Percentiles rank a stretch among this genome's conserved stretches.
Conservation (phyloP, 345 rosid species). For the Eucalyptus tenuipes region DNA sequence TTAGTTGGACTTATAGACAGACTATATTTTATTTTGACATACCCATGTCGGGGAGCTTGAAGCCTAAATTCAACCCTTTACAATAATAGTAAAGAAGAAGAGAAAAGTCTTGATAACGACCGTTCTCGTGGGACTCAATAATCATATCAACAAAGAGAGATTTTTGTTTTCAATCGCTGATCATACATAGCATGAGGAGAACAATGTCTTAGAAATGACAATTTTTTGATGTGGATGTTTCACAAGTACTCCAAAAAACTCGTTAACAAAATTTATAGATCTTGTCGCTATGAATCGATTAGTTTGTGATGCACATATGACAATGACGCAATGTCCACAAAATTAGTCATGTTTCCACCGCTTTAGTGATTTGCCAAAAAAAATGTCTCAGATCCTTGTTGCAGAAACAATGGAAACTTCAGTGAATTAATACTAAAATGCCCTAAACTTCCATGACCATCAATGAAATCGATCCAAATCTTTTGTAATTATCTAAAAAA, state of each 20-base stretch:
- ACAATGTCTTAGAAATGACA: neutral
- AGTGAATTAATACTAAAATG: too few relatives aligned
- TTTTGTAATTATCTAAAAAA: neutral
- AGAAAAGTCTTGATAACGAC: neutral
- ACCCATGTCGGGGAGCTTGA: neutral
- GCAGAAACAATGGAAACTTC: too few relatives aligned
- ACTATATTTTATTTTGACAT: neutral
- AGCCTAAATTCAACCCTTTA: neutral
- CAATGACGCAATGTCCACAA: neutral
- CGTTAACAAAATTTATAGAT: neutral
- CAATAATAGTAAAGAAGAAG: neutral
- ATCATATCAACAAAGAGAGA: too few relatives aligned
- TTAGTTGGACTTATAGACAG: neutral
- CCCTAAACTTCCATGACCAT: neutral
- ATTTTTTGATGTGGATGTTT: too few relatives aligned
- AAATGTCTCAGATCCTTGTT: neutral
- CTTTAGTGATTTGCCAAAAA: neutral
- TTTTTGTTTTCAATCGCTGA: neutral
- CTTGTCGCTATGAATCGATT: fast-evolving
- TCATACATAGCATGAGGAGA: neutral
- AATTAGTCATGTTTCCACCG: neutral
- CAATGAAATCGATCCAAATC: neutral
- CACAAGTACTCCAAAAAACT: too few relatives aligned
- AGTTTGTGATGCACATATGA: neutral
- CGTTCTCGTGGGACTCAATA: neutral